Conservation (phyloP, 164 flowering plant genomes). For the Sextonia rubra region DNA sequence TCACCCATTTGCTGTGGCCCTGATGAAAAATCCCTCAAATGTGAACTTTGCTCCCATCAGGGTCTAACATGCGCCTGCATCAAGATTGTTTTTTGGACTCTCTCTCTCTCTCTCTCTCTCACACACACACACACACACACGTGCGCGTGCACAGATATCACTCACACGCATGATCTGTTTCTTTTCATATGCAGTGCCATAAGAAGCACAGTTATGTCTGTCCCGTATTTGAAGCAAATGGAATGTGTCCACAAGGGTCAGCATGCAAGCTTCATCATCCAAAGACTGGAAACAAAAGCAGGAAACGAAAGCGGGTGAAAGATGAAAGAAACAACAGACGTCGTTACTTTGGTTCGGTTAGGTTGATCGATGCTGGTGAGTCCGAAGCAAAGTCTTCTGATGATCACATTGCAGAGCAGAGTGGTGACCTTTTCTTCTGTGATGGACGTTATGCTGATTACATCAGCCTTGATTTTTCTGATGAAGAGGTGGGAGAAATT, state of each 20-base stretch:
- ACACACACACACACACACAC: too few species aligned
- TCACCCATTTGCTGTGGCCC: background rate
- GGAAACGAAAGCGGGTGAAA: slow-evolving; percentile 36
- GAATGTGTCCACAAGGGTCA: slow-evolving; percentile 60
- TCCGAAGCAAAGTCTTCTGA: slow-evolving; percentile 18
- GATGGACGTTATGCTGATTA: slow-evolving; percentile 50
- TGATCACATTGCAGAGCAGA: slow-evolving; percentile 16
- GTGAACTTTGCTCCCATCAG: background rate
- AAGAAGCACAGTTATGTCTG: slow-evolving; percentile 93
- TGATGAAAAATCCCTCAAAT: background rate
- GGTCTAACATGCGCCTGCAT: background rate
- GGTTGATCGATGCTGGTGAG: slow-evolving; percentile 19
- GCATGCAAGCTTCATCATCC: slow-evolving; percentile 96
- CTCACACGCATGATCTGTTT: slow-evolving; percentile 9
- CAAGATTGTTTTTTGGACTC: too few species aligned
- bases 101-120: too few species aligned
- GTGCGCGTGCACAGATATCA: background rate
- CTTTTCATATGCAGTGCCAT: slow-evolving; percentile 61
- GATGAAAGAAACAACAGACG: slow-evolving; percentile 40
- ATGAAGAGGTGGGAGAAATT: slow-evolving; percentile 37
- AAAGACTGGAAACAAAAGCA: slow-evolving; percentile 37
- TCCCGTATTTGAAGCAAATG: slow-evolving; percentile 68
- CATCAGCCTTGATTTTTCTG: slow-evolving; percentile 53
- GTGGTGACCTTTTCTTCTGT: slow-evolving; percentile 19
- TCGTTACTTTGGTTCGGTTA: slow-evolving; percentile 64